Evolutionary conservation across 1,284 basidiomycete species (phyloP).

Genomic region (Ustilago crameri): DNA sequence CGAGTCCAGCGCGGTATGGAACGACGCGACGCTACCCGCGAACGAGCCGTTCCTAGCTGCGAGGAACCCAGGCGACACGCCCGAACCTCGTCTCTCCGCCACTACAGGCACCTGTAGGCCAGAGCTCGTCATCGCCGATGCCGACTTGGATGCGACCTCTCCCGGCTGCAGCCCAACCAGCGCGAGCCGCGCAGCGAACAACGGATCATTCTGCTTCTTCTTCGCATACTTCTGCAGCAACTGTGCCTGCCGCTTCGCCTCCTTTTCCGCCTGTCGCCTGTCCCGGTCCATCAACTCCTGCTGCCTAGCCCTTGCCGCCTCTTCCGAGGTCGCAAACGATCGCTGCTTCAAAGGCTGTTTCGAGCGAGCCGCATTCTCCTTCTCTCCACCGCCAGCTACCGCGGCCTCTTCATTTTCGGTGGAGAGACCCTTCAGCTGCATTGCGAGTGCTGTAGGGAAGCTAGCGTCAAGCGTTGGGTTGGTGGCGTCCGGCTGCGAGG

Average conservation of each 20-base stretch:
- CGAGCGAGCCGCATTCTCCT: background rate
- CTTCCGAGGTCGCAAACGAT: conserved; percentile 48
- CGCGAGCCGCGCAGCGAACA: conserved; percentile 50
- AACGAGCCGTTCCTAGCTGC: conserved; percentile 15
- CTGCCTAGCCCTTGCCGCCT: conserved; percentile 47
- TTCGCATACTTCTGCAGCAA: conserved; percentile 46
- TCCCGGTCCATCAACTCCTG: conserved; percentile 40
- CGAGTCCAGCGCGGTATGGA: conserved; percentile 31
- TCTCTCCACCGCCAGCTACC: background rate
- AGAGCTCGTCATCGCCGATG: background rate
- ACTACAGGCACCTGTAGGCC: conserved; percentile 10
- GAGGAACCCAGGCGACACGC: conserved; percentile 1
- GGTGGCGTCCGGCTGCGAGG: conserved; percentile 1
- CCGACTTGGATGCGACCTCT: too few relatives aligned
- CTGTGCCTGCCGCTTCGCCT: conserved; percentile 33
- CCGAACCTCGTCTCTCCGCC: conserved; percentile 3
- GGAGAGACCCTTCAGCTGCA: background rate
- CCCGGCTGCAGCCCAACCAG: conserved; percentile 37
- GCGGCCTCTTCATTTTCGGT: background rate
- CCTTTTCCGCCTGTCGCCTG: conserved; percentile 29
- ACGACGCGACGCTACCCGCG: conserved; percentile 22
- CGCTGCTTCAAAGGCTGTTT: conserved; percentile 21
- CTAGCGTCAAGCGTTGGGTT: conserved; percentile 20
- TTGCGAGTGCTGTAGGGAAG: background rate
- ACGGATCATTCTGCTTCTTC: conserved; percentile 54